Conservation (phyloP, 202 grass and related monocot species). For the Schoenoplectus triqueter region DNA sequence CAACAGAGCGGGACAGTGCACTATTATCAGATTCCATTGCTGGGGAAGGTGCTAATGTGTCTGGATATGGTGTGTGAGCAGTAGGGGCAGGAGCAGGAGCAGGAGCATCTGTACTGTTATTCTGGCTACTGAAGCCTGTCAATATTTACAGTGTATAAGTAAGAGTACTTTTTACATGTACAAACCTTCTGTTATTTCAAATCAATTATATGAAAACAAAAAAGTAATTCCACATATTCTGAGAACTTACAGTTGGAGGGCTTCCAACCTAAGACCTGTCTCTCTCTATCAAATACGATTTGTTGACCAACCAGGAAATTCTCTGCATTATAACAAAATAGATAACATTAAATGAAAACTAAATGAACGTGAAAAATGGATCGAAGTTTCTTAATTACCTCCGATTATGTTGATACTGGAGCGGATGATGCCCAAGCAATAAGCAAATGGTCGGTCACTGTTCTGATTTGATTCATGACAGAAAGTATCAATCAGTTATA, state of each 20-base stretch:
- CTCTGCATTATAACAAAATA: constrained; percentile 41
- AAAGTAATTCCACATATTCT: not conserved
- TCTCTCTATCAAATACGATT: constrained; percentile 63
- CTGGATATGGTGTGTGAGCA: not conserved
- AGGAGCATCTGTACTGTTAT: constrained; percentile 4
- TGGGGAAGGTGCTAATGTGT: not conserved
- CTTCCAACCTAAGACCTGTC: constrained; percentile 52
- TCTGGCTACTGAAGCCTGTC: not conserved
- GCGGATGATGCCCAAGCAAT: constrained; percentile 57
- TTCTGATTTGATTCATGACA: constrained; percentile 17
- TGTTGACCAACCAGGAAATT: constrained; percentile 64
- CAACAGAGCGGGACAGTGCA: not conserved
- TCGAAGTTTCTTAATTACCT: constrained; percentile 47
- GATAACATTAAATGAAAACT: not conserved
- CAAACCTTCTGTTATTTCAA: not conserved
- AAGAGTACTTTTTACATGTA: not conserved
- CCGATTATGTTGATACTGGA: constrained; percentile 43
- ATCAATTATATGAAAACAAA: not conserved
- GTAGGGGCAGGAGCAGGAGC: not conserved
- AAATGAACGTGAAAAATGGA: not conserved
- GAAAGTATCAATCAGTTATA: constrained; percentile 17
- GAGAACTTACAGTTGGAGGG: constrained; percentile 49
- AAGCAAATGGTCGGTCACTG: not conserved
- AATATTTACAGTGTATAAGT: too few species aligned
- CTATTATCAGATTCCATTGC: not conserved